Evolutionary conservation across 106 monocot genomes (phyloP).

Genomic region (Posidonia australis): DNA sequence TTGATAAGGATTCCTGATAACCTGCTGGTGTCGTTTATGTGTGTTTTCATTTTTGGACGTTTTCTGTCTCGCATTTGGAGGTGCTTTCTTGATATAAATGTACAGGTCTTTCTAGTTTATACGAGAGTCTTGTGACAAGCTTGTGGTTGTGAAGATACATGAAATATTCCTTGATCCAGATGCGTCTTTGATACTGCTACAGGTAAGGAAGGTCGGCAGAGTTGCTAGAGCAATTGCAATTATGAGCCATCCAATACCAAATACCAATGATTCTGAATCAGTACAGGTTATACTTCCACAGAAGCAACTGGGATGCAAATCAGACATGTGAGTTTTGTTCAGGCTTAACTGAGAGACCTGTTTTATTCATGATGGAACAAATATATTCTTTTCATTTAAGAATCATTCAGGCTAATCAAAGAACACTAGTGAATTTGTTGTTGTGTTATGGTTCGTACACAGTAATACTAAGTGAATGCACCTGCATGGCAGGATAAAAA

Average conservation of each 20-base stretch:
- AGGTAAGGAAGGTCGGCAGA: conserved; percentile 83
- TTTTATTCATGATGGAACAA: background rate
- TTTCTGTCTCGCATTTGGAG: too few relatives aligned
- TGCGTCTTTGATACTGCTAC: background rate
- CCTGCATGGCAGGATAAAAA: too few relatives aligned
- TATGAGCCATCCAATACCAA: conserved; percentile 92
- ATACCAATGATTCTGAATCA: conserved; percentile 67
- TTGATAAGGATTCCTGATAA: background rate
- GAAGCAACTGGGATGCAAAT: conserved; percentile 79
- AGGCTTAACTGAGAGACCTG: background rate
- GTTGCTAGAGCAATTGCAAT: conserved; percentile 89
- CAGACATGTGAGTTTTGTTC: conserved; percentile 54
- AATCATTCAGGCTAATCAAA: too few relatives aligned
- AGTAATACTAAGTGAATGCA: too few relatives aligned
- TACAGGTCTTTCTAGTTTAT: background rate
- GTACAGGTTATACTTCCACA: conserved; percentile 89
- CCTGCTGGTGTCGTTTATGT: background rate
- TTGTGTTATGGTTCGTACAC: too few relatives aligned
- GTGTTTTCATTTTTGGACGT: too few relatives aligned
- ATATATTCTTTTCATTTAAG: background rate
- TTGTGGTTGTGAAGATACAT: background rate
- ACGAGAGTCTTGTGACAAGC: background rate
- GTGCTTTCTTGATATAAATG: too few relatives aligned
- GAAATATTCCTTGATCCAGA: background rate
- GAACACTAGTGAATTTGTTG: too few relatives aligned